Conservation (phyloP, 2,329 filamentous ascomycete genomes). For the Volutella citrinella region DNA sequence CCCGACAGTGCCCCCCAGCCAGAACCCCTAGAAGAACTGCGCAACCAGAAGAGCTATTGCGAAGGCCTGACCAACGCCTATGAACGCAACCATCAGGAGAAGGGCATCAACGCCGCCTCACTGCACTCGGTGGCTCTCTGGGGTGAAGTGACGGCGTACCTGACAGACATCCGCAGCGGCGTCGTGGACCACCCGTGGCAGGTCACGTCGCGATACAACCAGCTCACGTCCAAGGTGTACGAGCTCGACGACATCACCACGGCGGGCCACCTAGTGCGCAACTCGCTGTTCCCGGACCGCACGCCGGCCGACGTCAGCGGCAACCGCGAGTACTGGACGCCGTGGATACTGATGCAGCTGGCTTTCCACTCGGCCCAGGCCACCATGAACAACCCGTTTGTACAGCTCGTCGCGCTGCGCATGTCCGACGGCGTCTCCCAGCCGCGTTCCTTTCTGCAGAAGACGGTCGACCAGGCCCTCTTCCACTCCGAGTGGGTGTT, state of each 20-base stretch:
- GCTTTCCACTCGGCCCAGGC: constrained; percentile 21
- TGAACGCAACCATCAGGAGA: constrained; percentile 11
- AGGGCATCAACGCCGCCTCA: constrained; percentile 7
- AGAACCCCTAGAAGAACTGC: constrained; percentile 3
- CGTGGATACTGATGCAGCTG: constrained; percentile 20
- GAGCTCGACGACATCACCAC: constrained; percentile 17
- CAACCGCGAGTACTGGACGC: constrained; percentile 19
- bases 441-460: constrained; percentile 19
- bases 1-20: constrained; percentile 14
- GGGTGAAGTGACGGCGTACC: constrained; percentile 17
- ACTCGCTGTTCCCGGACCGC: constrained; percentile 19
- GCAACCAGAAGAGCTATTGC: constrained; percentile 15
- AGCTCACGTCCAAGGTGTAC: constrained; percentile 19
- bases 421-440: constrained; percentile 13
- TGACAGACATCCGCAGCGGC: constrained; percentile 16
- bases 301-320: constrained; percentile 3
- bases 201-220: constrained; percentile 12
- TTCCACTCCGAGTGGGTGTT: constrained; percentile 22
- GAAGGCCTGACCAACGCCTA: constrained; percentile 19
- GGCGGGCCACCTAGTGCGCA: constrained; percentile 16
- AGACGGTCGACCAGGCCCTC: constrained; percentile 21
- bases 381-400: constrained; percentile 18
- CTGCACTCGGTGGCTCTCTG: constrained; percentile 10
- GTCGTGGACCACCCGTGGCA: constrained; percentile 19
- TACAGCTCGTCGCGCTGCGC: constrained; percentile 20